Base-by-base conservation (phyloP, 495 filamentous ascomycete genomes). In the Haplographium delicatum region DNA sequence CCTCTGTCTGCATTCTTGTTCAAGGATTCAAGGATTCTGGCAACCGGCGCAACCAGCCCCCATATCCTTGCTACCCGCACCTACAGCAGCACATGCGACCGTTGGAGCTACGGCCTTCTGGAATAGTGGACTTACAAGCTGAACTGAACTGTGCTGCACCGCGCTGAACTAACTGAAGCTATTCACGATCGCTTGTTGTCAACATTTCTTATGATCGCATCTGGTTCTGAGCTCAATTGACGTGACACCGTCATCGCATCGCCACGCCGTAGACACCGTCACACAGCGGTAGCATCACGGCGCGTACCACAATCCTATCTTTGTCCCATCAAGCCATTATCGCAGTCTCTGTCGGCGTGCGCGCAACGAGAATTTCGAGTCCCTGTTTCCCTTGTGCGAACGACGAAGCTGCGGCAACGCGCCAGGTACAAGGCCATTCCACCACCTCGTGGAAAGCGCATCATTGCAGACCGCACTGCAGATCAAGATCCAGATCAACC, bases 61-160 rank as follows among this genome's bases (percentile, higher is more conserved):
- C 57, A 24, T 56, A 53, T 53, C 53, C 57, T 53, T 56, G 57
- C 49, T 39, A 34, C 48, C 57, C 40, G 49, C 37, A 41, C 50
- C 35, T n/a, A 47, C 51, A 47, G 51, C 34, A 40, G 47, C 33
- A 39, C 49, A 57, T 56, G 47, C 48, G 30, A 48, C 48, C 54
- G 55, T 52, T 57, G 53, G 44, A 51, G 47, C 46, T 55, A 50
- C 53, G 40, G 51, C 40, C 44, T 43, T 44, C 39, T 25, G 38
- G 22, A 19, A 15, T 23, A 5, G 5, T 24, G 39, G 13, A n/a
- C n/a, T n/a, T n/a, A n/a, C n/a, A n/a, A n/a, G n/a, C n/a, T n/a
- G n/a, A n/a, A n/a, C n/a, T n/a, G n/a, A n/a, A n/a, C n/a, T n/a
- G n/a, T n/a, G 13, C 28, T 31, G 28, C 13, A 31, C 28, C 28